phyloP scores from a whole-genome alignment of 257 asterid genomes.

The Lycium barbarum region DNA sequence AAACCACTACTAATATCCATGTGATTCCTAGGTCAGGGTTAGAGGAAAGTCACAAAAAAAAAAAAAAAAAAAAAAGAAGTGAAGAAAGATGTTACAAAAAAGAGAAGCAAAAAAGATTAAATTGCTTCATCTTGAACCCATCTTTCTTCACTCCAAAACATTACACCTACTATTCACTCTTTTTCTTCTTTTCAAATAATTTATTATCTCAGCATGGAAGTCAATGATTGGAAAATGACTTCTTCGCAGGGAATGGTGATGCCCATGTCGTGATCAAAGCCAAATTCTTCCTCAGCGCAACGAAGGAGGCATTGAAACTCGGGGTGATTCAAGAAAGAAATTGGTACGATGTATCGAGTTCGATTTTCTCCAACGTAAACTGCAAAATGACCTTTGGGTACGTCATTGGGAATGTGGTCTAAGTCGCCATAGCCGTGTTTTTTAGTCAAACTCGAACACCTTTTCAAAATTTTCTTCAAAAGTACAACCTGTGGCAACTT shows the following conservation, averaged over 20 bases:
- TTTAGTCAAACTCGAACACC: too few relatives aligned
- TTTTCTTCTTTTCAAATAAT: too few relatives aligned
- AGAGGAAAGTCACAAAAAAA: background rate
- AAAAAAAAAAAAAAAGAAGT: background rate
- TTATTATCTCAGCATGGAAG: slow-evolving; percentile 54
- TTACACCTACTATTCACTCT: background rate
- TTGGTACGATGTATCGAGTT: too few relatives aligned
- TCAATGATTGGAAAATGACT: slow-evolving; percentile 52
- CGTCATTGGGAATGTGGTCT: too few relatives aligned
- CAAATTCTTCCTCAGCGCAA: slow-evolving; percentile 33
- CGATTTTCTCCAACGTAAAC: too few relatives aligned
- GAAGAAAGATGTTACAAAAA: slow-evolving; percentile 30
- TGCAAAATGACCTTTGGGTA: too few relatives aligned
- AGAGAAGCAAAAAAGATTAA: slow-evolving; percentile 22
- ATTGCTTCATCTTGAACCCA: slow-evolving; percentile 36
- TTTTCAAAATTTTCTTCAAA: too few relatives aligned
- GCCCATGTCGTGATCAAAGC: slow-evolving; percentile 60
- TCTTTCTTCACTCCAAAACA: slow-evolving; percentile 27
- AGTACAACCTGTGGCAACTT: too few relatives aligned
- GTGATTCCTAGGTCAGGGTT: slow-evolving; percentile 29
- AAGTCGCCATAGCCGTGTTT: too few relatives aligned
- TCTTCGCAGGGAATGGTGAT: slow-evolving; percentile 61
- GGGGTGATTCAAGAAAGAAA: too few relatives aligned
- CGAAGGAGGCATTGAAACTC: too few relatives aligned
- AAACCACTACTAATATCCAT: background rate